Evolutionary conservation across 805 yeast genomes (phyloP).

Genomic region (Suhomyces pyralidae): DNA sequence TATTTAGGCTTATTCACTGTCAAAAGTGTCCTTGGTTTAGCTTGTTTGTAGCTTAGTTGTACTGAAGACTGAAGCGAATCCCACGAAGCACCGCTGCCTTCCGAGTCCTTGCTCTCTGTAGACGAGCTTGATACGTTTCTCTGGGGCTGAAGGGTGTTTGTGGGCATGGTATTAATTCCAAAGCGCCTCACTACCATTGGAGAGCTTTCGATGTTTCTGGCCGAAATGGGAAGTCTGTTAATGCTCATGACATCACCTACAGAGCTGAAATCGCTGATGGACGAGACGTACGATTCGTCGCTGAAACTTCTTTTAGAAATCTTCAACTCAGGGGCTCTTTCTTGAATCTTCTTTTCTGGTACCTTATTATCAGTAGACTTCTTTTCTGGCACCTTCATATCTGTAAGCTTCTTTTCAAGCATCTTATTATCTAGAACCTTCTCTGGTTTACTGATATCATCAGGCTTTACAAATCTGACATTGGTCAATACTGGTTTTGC

Average conservation of each 20-base stretch:
- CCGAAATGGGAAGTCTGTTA: slow-evolving; percentile 4
- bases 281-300: slow-evolving; percentile 36
- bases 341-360: no score
- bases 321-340: slow-evolving; percentile 1
- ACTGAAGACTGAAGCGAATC: slow-evolving; percentile 27
- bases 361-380: no score
- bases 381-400: no score
- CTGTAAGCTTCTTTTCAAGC: no score
- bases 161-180: not conserved
- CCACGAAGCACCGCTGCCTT: slow-evolving; percentile 20
- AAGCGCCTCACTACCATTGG: not conserved
- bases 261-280: slow-evolving; percentile 37
- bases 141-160: not conserved
- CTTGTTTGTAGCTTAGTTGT: slow-evolving; percentile 10
- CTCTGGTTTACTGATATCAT: no score
- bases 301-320: slow-evolving; percentile 29
- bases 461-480: not conserved
- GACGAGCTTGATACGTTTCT: slow-evolving; percentile 5
- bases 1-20: not conserved
- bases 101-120: slow-evolving; percentile 4
- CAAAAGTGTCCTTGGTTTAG: not conserved
- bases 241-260: slow-evolving; percentile 29
- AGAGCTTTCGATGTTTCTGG: not conserved
- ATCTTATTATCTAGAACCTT: not conserved
- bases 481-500: not conserved